phyloP scores from a whole-genome alignment of 2,329 filamentous ascomycete genomes.

The Emydomyces testavorans region DNA sequence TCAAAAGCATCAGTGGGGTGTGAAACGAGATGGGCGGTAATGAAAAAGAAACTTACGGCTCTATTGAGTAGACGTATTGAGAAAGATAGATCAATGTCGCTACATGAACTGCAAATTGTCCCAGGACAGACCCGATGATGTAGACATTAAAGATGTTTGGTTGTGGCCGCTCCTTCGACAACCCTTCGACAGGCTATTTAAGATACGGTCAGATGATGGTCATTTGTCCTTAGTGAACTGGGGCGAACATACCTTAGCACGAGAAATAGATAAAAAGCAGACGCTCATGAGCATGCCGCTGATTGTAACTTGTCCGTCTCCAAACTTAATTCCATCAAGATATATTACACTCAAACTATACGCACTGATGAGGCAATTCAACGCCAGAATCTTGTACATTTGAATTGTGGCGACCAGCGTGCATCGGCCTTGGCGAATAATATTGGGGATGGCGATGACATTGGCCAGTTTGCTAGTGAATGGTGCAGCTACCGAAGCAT shows the following conservation, averaged over 20 bases:
- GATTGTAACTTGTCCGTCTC: slow-evolving; percentile 95
- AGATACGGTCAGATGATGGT: slow-evolving; percentile 8
- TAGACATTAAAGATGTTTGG: slow-evolving; percentile 99
- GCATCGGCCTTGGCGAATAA: slow-evolving; percentile 93
- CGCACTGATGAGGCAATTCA: slow-evolving; percentile 95
- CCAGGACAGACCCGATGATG: slow-evolving; percentile 94
- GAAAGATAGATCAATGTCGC: slow-evolving; percentile 89
- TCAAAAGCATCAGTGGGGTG: slow-evolving; percentile 3
- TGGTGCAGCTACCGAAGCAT: slow-evolving; percentile 90
- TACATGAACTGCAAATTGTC: slow-evolving; percentile 94
- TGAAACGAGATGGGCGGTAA: not conserved
- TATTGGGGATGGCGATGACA: slow-evolving; percentile 93
- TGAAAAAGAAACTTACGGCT: slow-evolving; percentile 53
- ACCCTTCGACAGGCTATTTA: slow-evolving; percentile 65
- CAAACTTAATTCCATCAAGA: slow-evolving; percentile 97
- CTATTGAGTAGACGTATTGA: slow-evolving; percentile 70
- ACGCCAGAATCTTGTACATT: slow-evolving; percentile 98
- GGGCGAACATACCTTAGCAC: slow-evolving; percentile 54
- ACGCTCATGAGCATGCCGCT: slow-evolving; percentile 99
- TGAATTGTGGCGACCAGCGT: slow-evolving; percentile 97
- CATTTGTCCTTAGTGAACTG: slow-evolving; percentile 13
- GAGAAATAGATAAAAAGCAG: slow-evolving; percentile 97
- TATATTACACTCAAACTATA: slow-evolving; percentile 96
- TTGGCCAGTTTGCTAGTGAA: slow-evolving; percentile 97
- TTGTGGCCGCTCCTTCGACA: slow-evolving; percentile 94